Evolutionary conservation across 2,329 filamentous ascomycete genomes (phyloP), one percentile per base, ranked within the genome.

Genomic region (Graphiopsis chlorocephala): DNA sequence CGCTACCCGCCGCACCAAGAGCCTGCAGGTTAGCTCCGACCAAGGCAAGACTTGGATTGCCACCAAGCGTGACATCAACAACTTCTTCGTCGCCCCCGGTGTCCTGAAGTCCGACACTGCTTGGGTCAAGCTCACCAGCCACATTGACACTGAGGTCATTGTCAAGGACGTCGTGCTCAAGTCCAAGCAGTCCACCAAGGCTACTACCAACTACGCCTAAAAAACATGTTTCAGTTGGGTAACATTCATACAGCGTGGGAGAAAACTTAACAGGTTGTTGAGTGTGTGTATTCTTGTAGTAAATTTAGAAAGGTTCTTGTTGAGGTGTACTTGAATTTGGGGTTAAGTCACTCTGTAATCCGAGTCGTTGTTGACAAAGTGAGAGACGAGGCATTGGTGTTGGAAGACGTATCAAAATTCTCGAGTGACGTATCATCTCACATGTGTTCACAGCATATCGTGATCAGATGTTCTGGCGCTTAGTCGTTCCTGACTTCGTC

Each of bases 11-110:
- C 65, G 69, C n/a, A 70, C 68, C 25, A 48, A 55, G 42, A 69
- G 63, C 62, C 33, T 71, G 58, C 66, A 71, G 65, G 68, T 70
- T 61, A 64, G 53, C 61, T 61, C 50, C 28, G 68, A 71, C 57
- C 57, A 63, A 26, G 69, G 69, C 29, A 68, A 68, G 65, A 70
- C 69, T 20, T 71, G 69, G 68, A 66, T 65, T 64, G 35, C 20
- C 17, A 63, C 66, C 26, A 64, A 31, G n/a, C 63, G 68, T 50
- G 62, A 68, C 42, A 67, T 61, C 29, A 69, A 71, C 66, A 71
- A 71, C 64, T 69, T 70, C 60, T 71, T 71, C 48, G 67, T 67
- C 48, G 64, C 68, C 20, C 59, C 64, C 0, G 64, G 64, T 20
- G 64, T 62, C 5, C 25, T 65, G 10, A 63, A 65, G 31, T 52